Percentiles rank a stretch among this genome's conserved stretches.
These are phyloP conservation scores for Wickerhamomyces hampshirensis DNA, from an alignment of 805 yeast genomes.

Conservation along the genomic window DNA sequence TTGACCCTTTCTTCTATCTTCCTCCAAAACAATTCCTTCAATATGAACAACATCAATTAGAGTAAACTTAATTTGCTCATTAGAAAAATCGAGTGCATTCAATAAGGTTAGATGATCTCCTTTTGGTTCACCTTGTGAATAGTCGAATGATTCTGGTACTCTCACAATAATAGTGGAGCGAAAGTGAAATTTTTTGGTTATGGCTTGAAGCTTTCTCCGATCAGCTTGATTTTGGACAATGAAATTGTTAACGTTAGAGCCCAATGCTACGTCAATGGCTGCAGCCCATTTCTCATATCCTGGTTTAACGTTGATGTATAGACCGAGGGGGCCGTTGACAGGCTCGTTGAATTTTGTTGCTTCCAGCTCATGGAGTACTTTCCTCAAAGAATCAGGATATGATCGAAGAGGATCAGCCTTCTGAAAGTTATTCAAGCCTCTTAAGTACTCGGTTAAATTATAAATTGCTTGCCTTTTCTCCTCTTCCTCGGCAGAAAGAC, in stretches of 20 bases:
- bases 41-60: conserved; percentile 59
- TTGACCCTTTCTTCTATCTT: conserved; percentile 49
- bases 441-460: conserved; percentile 2
- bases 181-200: conserved; percentile 29
- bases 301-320: conserved; percentile 48
- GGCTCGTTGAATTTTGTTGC: conserved; percentile 35
- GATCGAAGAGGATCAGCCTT: conserved; percentile 11
- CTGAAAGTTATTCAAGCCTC: background rate
- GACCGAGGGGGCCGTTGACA: conserved; percentile 84
- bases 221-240: conserved; percentile 65
- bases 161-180: conserved; percentile 44
- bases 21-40: conserved; percentile 54
- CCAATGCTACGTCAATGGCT: conserved; percentile 53
- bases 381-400: conserved; percentile 1
- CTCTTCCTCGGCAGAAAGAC: conserved; percentile 4
- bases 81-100: conserved; percentile 54
- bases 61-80: conserved; percentile 51
- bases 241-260: conserved; percentile 51
- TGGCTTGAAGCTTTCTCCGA: conserved; percentile 35
- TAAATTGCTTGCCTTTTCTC: conserved; percentile 8
- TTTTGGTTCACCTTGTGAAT: conserved; percentile 38
- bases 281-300: conserved; percentile 54
- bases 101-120: conserved; percentile 41
- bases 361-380: conserved; percentile 10
- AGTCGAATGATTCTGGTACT: conserved; percentile 54